Base-by-base conservation (phyloP, 139 green algal species). In the Tetradesmus obliquus region DNA sequence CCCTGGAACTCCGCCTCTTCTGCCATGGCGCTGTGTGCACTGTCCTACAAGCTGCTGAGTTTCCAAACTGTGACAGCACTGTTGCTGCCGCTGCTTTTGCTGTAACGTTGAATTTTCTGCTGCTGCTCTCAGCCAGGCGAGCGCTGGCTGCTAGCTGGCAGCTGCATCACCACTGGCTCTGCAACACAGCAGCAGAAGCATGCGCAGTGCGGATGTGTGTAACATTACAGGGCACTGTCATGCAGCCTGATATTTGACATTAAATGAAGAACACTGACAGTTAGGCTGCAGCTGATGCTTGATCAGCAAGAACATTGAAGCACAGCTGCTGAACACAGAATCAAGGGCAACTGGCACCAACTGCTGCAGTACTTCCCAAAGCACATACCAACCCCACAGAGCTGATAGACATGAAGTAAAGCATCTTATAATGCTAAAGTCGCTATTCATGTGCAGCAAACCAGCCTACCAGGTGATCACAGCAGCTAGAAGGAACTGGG, bases 41-140 rank as follows among this genome's bases (percentile, higher is more conserved):
- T 45, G 45, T 60, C n/a, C 69, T 83, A 69, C 69, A 53, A 32
- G 69, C 84, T 81, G 60, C 32, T 15, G 24, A 0, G 32, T 0
- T 45, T 0, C 0, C 32, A 45, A 45, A 45, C 53, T 88, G 55
- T 72, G 5, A 55, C 22, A 55, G 82, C 22, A 0, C 22, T 19
- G 24, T 9, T 89, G 60, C 82, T 87, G 20, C 54, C 45, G 79
- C 79, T 85, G 79, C 79, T 85, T 2, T 55, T 19, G 74, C 22
- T 53, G 74, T n/a, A n/a, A n/a, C n/a, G n/a, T n/a, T n/a, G n/a
- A n/a, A n/a, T n/a, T n/a, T n/a, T n/a, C 76, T 55, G 72, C 72
- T 81, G 72, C 72, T 54, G 72, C 72, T 22, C 24, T 82, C 76
- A 53, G n/a, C 76, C 76, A 82, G 76, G 66, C 66, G n/a, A 76